phyloP scores from a whole-genome alignment of 2,329 filamentous ascomycete genomes.

The Chlorencoelia australis region DNA sequence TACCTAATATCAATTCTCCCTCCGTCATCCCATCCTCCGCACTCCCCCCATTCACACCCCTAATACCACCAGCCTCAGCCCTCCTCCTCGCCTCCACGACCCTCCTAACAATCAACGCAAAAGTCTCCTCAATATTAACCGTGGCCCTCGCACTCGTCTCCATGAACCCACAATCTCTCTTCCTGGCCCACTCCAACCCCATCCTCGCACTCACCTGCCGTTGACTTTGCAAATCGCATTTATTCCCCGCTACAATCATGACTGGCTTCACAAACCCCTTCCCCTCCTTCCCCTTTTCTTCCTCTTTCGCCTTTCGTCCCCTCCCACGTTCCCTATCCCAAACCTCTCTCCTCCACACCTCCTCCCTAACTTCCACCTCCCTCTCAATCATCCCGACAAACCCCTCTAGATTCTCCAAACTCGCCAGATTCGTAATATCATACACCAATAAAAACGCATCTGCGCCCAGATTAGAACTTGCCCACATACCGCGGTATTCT shows the following conservation, averaged over 20 bases:
- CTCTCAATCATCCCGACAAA: conserved; percentile 80
- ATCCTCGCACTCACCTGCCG: conserved; percentile 58
- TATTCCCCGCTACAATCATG: conserved; percentile 79
- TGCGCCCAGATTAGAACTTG: conserved; percentile 63
- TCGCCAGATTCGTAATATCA: conserved; percentile 66
- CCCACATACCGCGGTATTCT: conserved; percentile 84
- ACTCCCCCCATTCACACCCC: neutral
- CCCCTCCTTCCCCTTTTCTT: conserved; percentile 12
- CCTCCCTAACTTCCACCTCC: conserved; percentile 62
- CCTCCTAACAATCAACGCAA: conserved; percentile 57
- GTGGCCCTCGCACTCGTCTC: conserved; percentile 76
- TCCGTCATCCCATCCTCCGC: neutral
- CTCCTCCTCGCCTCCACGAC: conserved; percentile 40
- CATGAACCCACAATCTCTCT: conserved; percentile 73
- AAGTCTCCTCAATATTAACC: conserved; percentile 85
- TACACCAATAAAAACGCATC: conserved; percentile 83
- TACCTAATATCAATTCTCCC: neutral
- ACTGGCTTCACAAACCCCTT: conserved; percentile 39
- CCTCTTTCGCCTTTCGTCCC: conserved; percentile 6
- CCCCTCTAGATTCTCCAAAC: conserved; percentile 62
- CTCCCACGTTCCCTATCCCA: too few species aligned
- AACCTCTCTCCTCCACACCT: conserved; percentile 13
- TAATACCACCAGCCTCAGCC: conserved; percentile 4
- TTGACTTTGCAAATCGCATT: conserved; percentile 67
- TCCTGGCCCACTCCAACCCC: conserved; percentile 69